phyloP scores from a whole-genome alignment of 805 yeast genomes.

The Kodamaea fukazawae region DNA sequence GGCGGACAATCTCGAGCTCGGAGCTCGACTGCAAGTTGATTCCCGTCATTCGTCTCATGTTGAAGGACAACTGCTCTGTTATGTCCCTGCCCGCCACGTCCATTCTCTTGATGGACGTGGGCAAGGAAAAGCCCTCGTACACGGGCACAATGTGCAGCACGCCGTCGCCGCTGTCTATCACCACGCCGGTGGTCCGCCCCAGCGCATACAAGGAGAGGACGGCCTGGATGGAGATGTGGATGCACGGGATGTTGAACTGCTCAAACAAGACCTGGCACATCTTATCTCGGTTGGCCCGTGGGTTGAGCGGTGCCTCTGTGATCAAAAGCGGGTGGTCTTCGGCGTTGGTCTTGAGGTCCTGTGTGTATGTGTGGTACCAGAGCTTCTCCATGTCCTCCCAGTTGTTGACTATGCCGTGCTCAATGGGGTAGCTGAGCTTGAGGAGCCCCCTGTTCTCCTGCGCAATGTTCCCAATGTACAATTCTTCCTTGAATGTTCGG shows the following conservation, averaged over 20 bases:
- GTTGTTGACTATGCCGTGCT: slow-evolving; percentile 72
- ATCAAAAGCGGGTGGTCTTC: slow-evolving; percentile 86
- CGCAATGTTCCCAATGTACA: slow-evolving; percentile 74
- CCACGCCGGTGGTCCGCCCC: slow-evolving; percentile 89
- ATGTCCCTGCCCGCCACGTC: slow-evolving; percentile 87
- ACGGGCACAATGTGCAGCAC: slow-evolving; percentile 86
- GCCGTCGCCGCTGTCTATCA: slow-evolving; percentile 91
- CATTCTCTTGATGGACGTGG: slow-evolving; percentile 66
- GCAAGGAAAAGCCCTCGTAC: slow-evolving; percentile 80
- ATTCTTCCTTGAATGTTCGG: slow-evolving; percentile 42
- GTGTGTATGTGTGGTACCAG: slow-evolving; percentile 68
- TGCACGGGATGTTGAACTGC: slow-evolving; percentile 70
- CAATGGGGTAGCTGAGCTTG: slow-evolving; percentile 66
- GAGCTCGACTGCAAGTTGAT: slow-evolving; percentile 62
- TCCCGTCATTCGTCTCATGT: slow-evolving; percentile 66
- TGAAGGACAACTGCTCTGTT: slow-evolving; percentile 68
- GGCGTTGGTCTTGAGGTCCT: slow-evolving; percentile 53
- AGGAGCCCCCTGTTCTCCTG: slow-evolving; percentile 77
- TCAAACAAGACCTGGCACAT: slow-evolving; percentile 70
- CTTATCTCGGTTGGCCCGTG: slow-evolving; percentile 54
- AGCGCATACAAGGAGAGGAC: slow-evolving; percentile 81
- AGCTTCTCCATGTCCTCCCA: slow-evolving; percentile 86
- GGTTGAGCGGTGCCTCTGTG: slow-evolving; percentile 88
- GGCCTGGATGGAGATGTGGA: slow-evolving; percentile 72
- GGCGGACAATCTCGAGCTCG: slow-evolving; percentile 77